Base-by-base conservation (phyloP, 208 protist genomes). In the Plasmodiophora brassicae region DNA sequence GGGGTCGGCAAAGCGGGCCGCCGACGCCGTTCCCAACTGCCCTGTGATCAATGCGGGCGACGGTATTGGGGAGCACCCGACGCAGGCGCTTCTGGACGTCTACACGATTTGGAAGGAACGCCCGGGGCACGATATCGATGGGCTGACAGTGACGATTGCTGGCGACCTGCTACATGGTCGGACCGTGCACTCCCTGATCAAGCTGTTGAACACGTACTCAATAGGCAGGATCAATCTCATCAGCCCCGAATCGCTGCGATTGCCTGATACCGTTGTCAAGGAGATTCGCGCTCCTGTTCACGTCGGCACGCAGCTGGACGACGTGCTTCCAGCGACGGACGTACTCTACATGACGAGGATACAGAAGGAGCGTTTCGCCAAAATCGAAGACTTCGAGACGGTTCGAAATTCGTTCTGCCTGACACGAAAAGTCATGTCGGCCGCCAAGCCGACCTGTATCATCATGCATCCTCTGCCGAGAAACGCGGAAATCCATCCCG, bases 401-500 rank as follows among this genome's bases (percentile, higher is more conserved):
- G 94, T 96, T 45, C 96, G 96, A 89, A 88, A 91, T 0, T 89
- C 92, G 22, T 93, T 96, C 72, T 85, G 84, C n/a, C 22, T 90
- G 28, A 89, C 71, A 32, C 46, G 60, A 38, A 46, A 71, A 35
- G 45, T 71, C 8, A 39, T 86, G 44, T 35, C 1, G 0, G 0
- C 1, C 0, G 65, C 53, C 0, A 72, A 72, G 93, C 88, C 92
- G 87, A 93, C 93, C 57, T 96, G 96, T 94, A 97, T 98, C 90
- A 94, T 98, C 45, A 97, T 98, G 96, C 97, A 99, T 91, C 97
- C 97, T 45, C 94, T 99, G 38, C 97, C 97, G 22, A 94, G 97
- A 65, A 96, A 98, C 39, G 95, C 97, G 87, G 97, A 99, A 93
- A 96, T 99, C 83, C 93, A 90, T 90, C 91, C 94, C 35, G 95